These are phyloP conservation scores for Cystobasidium sp. DNA, from an alignment of 1,284 basidiomycete genomes.

Conservation along the genomic window DNA sequence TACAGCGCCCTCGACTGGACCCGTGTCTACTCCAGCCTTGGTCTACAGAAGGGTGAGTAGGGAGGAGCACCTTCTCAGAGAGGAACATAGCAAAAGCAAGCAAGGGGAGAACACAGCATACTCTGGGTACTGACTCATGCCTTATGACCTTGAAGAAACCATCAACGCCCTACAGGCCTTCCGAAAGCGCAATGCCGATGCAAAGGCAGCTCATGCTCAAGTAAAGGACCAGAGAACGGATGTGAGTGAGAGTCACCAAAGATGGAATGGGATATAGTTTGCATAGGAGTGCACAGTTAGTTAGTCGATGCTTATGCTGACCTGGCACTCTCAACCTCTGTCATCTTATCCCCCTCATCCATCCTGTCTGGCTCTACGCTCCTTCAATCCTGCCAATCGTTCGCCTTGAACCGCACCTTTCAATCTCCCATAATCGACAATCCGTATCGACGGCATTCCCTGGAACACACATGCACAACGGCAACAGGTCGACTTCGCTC, in stretches of 20 bases:
- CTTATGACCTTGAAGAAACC: conserved; percentile 69
- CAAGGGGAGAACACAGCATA: conserved; percentile 21
- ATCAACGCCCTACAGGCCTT: conserved; percentile 87
- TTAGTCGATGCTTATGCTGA: neutral
- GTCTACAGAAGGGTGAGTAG: conserved; percentile 81
- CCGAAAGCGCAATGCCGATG: conserved; percentile 91
- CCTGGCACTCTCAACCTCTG: no score
- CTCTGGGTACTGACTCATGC: neutral
- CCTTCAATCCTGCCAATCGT: no score
- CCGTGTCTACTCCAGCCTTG: conserved; percentile 85
- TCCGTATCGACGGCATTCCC: neutral
- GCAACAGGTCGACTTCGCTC: conserved; percentile 70
- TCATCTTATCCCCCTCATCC: no score
- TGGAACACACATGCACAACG: neutral
- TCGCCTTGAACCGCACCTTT: neutral
- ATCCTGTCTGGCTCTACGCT: no score
- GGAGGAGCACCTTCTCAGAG: neutral
- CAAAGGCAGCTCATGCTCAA: conserved; percentile 74
- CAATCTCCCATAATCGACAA: neutral
- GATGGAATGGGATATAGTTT: neutral
- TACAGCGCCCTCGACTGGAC: conserved; percentile 68
- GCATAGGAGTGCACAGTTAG: conserved; percentile 7
- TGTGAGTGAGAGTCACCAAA: conserved; percentile 56
- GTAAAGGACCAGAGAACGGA: conserved; percentile 76
- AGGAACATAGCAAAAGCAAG: neutral